Base-by-base conservation (phyloP, 1,139 yeast species). In the Torulaspora globosa region DNA sequence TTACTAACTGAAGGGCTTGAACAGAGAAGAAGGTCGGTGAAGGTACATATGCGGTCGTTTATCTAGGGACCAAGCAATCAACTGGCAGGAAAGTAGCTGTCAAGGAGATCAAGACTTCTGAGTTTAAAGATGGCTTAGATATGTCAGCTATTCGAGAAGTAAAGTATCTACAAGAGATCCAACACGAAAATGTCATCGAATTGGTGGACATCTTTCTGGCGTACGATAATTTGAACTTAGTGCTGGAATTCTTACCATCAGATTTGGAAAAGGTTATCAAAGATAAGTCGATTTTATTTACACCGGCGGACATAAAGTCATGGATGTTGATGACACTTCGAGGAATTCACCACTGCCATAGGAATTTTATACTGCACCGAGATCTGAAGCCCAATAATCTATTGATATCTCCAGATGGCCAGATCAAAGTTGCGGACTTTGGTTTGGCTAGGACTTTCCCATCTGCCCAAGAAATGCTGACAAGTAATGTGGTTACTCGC, bases 41-140 rank as follows among this genome's bases (percentile, higher is more conserved):
- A 70, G 99, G 99, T 69, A 94, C 99, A 0, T 94, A 92, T 72
- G 99, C 98, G 38, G 95, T 90, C 48, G 99, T 94, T 2, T 92
- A 85, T 61, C 74, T 92, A 14, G 97, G 96, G 1, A 59, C 60
- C 10, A 76, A 75, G 48, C 83, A 81, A 56, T 58, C 76, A 19
- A 68, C 78, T 32, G 55, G 56, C 1, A 69, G 92, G 44, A 73
- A 75, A 47, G 83, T 92, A 30, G 99, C 99, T 56, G 84, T 94
- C 54, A 94, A 94, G 63, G 96, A 89, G 70, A 92, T 94, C 73
- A 92, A 94, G 62, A 85, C 95, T 0, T 95, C 96, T 1, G 83
- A 86, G 53, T 90, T 90, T 70, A 89, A 89, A 65, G 97, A 92
- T 68, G 99, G 98, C 0, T 70, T 94, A 41, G 98, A 94, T 69